phyloP scores from a whole-genome alignment of 768 basidiomycete genomes.

The Lactarius sp. region DNA sequence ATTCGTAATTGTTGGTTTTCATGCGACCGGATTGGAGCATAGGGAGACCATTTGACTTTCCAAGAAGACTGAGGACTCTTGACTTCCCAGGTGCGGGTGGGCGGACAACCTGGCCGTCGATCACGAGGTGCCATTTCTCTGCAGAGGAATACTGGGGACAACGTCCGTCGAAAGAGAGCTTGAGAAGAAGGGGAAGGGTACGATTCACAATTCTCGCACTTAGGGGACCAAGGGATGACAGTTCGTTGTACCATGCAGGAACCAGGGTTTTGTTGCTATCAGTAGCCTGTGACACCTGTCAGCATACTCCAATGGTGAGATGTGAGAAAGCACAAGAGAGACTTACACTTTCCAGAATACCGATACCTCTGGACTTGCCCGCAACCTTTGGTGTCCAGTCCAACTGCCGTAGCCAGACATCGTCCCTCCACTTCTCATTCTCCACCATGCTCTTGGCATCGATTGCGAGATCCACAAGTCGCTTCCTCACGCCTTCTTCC shows the following conservation, averaged over 20 bases:
- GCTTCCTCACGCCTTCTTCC: slow-evolving; percentile 53
- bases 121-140: slow-evolving; percentile 65
- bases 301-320: neutral
- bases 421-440: slow-evolving; percentile 54
- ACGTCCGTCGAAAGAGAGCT: slow-evolving; percentile 52
- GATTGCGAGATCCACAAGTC: slow-evolving; percentile 65
- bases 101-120: slow-evolving; percentile 33
- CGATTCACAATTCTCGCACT: slow-evolving; percentile 41
- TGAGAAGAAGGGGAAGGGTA: slow-evolving; percentile 64
- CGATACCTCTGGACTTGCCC: slow-evolving; percentile 60
- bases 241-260: slow-evolving; percentile 55
- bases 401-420: slow-evolving; percentile 84
- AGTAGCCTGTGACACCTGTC: neutral
- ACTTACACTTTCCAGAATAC: slow-evolving; percentile 33
- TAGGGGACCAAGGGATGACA: slow-evolving; percentile 43
- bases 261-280: neutral
- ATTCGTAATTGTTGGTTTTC: slow-evolving; percentile 37
- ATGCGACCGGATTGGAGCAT: slow-evolving; percentile 43
- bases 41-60: slow-evolving; percentile 42
- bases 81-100: slow-evolving; percentile 41
- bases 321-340: neutral
- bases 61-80: slow-evolving; percentile 45
- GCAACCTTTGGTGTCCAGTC: slow-evolving; percentile 92
- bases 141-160: slow-evolving; percentile 51
- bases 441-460: slow-evolving; percentile 48